These are phyloP conservation scores for Pseudogymnoascus sp. DNA, from an alignment of 2,329 filamentous ascomycete genomes.

Conservation along the genomic window DNA sequence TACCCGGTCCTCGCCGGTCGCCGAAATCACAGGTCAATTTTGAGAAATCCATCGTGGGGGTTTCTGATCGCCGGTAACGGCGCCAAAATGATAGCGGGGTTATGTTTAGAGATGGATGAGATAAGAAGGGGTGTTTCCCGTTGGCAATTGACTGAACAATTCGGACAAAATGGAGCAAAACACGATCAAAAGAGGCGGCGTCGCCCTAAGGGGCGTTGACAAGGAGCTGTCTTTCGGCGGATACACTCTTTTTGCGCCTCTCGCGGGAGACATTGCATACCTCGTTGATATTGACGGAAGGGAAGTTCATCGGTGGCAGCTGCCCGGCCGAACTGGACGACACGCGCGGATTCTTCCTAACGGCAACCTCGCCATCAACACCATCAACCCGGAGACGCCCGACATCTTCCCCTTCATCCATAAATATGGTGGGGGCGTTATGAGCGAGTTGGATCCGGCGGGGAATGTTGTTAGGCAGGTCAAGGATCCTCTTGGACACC, in stretches of 20 bases:
- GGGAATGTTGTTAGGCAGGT: constrained; percentile 34
- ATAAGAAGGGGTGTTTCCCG: background rate
- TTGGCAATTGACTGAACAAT: background rate
- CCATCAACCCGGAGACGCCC: constrained; percentile 32
- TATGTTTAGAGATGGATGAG: background rate
- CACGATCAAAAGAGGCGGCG: constrained; percentile 33
- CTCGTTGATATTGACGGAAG: constrained; percentile 34
- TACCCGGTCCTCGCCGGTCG: background rate
- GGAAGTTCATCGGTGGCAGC: constrained; percentile 35
- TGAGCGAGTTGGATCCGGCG: constrained; percentile 32
- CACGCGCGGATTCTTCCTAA: constrained; percentile 37
- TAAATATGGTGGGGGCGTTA: constrained; percentile 38
- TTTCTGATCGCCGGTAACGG: background rate
- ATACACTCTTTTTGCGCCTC: constrained; percentile 34
- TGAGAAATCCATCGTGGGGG: background rate
- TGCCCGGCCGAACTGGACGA: constrained; percentile 34
- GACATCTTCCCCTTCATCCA: constrained; percentile 35
- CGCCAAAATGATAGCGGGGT: background rate
- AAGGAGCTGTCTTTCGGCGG: constrained; percentile 30
- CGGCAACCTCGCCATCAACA: constrained; percentile 37
- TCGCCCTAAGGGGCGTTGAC: constrained; percentile 34
- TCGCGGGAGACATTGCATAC: constrained; percentile 32
- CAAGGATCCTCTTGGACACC: constrained; percentile 34
- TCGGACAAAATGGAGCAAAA: constrained; percentile 33
- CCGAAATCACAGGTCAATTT: background rate